Conservation (phyloP, 768 basidiomycete species). For the Xerocomus potaroensis region DNA sequence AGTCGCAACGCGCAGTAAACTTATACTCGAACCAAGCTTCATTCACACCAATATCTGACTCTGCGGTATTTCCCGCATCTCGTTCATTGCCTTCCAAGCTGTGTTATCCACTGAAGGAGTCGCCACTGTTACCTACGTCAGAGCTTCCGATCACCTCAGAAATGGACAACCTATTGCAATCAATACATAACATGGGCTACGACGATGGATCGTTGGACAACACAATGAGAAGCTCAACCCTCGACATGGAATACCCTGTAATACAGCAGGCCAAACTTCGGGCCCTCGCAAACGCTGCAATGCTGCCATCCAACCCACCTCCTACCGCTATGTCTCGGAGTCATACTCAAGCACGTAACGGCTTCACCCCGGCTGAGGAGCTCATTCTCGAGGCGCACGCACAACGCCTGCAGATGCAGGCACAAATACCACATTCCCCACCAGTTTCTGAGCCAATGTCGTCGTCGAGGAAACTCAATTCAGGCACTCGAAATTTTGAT, state of each 20-base stretch:
- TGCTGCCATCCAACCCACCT: constrained; percentile 9
- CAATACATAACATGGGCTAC: constrained; percentile 27
- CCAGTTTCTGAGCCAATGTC: constrained; percentile 10
- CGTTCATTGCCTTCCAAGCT: constrained; percentile 21
- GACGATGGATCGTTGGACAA: constrained; percentile 13
- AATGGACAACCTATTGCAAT: constrained; percentile 38
- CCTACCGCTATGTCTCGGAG: constrained; percentile 15
- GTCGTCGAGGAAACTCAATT: constrained; percentile 6
- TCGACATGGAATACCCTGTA: constrained; percentile 15
- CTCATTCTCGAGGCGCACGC: constrained; percentile 58
- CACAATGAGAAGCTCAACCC: constrained; percentile 8
- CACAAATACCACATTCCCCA: constrained; percentile 6
- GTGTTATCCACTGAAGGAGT: constrained; percentile 11
- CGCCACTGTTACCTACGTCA: constrained; percentile 13
- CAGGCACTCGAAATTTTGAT: constrained; percentile 7
- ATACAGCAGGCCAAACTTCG: constrained; percentile 21
- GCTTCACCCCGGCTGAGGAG: constrained; percentile 68
- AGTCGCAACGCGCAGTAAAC: no score
- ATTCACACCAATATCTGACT: neutral
- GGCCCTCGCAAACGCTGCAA: constrained; percentile 19
- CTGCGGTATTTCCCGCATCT: constrained; percentile 13
- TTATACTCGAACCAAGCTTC: no score
- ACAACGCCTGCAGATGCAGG: constrained; percentile 19
- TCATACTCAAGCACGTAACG: constrained; percentile 40
- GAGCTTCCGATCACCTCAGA: constrained; percentile 31